phyloP scores from a whole-genome alignment of 768 basidiomycete genomes.

The Coprinopsis sp. region DNA sequence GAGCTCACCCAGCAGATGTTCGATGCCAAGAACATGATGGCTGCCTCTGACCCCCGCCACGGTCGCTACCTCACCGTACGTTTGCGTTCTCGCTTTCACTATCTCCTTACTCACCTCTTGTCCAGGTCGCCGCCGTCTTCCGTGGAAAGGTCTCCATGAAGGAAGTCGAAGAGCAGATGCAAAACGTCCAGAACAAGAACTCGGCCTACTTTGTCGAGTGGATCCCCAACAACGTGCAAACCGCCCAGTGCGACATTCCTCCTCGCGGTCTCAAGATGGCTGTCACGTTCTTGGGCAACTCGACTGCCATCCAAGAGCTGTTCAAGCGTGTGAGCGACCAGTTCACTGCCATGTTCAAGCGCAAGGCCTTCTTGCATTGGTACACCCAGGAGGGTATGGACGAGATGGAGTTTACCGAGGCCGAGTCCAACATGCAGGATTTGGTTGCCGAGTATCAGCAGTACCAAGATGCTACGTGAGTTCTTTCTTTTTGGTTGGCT shows the following conservation, averaged over 20 bases:
- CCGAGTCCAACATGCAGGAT: constrained; percentile 99
- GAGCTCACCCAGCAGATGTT: constrained; percentile 99
- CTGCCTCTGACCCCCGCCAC: constrained; percentile 93
- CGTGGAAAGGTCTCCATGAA: constrained; percentile 99
- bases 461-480: constrained; percentile 91
- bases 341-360: constrained; percentile 99
- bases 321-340: constrained; percentile 99
- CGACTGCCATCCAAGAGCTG: constrained; percentile 93
- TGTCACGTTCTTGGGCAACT: constrained; percentile 96
- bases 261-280: constrained; percentile 96
- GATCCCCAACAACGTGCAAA: constrained; percentile 99
- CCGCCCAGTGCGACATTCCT: constrained; percentile 97
- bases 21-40: constrained; percentile 99
- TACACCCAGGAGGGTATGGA: constrained; percentile 99
- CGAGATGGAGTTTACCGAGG: constrained; percentile 99
- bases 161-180: constrained; percentile 99
- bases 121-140: constrained; percentile 89
- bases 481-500: constrained; percentile 16
- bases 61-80: constrained; percentile 94
- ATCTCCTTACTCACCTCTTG: background rate
- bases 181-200: constrained; percentile 96
- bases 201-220: constrained; percentile 98
- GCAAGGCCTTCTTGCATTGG: constrained; percentile 99
- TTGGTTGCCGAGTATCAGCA: constrained; percentile 97
- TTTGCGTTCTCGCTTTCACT: constrained; percentile 1